Conservation (phyloP, 1,139 yeast genomes). For the Candida buenavistaensis region DNA sequence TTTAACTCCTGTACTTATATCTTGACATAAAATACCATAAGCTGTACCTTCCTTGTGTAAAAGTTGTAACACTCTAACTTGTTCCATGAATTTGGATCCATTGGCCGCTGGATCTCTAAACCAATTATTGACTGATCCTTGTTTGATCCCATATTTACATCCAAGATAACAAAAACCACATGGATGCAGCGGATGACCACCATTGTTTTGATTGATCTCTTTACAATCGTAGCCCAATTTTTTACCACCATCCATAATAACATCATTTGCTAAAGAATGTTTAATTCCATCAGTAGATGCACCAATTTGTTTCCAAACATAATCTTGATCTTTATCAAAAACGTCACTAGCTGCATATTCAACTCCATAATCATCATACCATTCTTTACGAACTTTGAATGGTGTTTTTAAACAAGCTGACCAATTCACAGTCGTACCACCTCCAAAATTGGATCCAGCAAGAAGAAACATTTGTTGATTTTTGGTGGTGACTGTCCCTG, state of each 20-base stretch:
- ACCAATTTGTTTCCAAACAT: slow-evolving; percentile 54
- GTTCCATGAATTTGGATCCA: slow-evolving; percentile 52
- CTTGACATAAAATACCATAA: slow-evolving; percentile 40
- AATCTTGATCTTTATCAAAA: slow-evolving; percentile 49
- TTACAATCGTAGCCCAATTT: slow-evolving; percentile 48
- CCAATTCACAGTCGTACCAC: slow-evolving; percentile 65
- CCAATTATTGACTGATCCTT: slow-evolving; percentile 56
- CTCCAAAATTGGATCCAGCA: slow-evolving; percentile 62
- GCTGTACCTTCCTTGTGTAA: slow-evolving; percentile 46
- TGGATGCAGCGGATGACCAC: slow-evolving; percentile 44
- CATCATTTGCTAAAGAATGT: slow-evolving; percentile 51
- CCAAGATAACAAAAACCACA: slow-evolving; percentile 58
- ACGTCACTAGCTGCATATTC: slow-evolving; percentile 49
- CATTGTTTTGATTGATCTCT: slow-evolving; percentile 51
- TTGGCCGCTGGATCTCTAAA: slow-evolving; percentile 49
- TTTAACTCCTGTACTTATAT: slow-evolving; percentile 25
- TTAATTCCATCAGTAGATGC: slow-evolving; percentile 39
- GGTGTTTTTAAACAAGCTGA: slow-evolving; percentile 58
- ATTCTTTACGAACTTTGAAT: slow-evolving; percentile 53
- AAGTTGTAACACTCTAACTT: slow-evolving; percentile 43
- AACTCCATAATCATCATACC: slow-evolving; percentile 50
- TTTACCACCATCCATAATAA: slow-evolving; percentile 46
- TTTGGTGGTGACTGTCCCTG: slow-evolving; percentile 34
- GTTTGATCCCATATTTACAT: slow-evolving; percentile 56
- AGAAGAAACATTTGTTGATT: slow-evolving; percentile 41